Conservation (phyloP, 306 rosid species). For the Sicyos baderoa region DNA sequence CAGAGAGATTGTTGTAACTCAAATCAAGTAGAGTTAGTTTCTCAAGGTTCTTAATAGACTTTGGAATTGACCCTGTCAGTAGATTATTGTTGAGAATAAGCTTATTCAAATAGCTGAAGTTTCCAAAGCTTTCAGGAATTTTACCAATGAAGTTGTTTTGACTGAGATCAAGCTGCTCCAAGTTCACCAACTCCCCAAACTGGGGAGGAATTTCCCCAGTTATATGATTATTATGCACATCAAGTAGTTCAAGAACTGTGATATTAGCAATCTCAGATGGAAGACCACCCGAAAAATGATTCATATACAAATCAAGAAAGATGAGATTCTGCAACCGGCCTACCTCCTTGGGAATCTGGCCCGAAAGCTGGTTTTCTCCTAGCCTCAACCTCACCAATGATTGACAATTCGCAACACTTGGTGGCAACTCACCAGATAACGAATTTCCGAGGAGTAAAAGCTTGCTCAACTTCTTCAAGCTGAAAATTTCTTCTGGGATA, state of each 20-base stretch:
- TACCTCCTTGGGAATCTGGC: constrained; percentile 75
- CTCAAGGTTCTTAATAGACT: constrained; percentile 56
- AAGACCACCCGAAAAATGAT: constrained; percentile 66
- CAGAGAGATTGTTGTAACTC: constrained; percentile 77
- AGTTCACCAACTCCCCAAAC: constrained; percentile 72
- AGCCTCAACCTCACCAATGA: constrained; percentile 81
- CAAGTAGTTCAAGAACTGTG: constrained; percentile 81
- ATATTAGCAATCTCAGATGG: constrained; percentile 76
- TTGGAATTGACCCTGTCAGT: constrained; percentile 65
- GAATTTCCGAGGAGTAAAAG: constrained; percentile 90
- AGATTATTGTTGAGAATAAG: constrained; percentile 76
- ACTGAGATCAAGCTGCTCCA: constrained; percentile 96
- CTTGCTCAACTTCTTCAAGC: constrained; percentile 86
- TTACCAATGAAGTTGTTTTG: constrained; percentile 64
- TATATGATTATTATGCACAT: constrained; percentile 70
- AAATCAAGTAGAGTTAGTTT: constrained; percentile 78
- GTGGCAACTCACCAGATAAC: constrained; percentile 58
- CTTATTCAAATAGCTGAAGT: constrained; percentile 82
- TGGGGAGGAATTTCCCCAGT: constrained; percentile 63
- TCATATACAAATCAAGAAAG: constrained; percentile 82
- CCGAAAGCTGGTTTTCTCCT: constrained; percentile 89
- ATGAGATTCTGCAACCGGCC: constrained; percentile 83
- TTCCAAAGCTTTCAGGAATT: constrained; percentile 81
- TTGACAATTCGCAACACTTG: constrained; percentile 60
- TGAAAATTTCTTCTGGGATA: constrained; percentile 84